Conservation (phyloP, 495 filamentous ascomycete species). For the Aspergillus carlsbadensis region DNA sequence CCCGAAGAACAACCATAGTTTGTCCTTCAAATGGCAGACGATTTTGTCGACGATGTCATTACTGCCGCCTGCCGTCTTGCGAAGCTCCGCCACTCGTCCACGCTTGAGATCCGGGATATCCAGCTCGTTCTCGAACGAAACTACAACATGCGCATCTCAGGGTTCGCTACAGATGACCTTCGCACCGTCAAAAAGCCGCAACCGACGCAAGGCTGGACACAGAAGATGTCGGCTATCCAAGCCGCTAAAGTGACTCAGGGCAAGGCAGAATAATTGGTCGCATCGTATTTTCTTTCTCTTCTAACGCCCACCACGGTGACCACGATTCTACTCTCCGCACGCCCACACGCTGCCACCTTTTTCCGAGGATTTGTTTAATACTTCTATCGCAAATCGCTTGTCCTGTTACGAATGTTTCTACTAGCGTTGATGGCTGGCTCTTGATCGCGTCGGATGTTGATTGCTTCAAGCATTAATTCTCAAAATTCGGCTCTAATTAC, state of each 20-base stretch:
- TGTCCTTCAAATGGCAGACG: slow-evolving; percentile 84
- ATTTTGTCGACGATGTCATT: slow-evolving; percentile 90
- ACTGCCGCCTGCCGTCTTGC: slow-evolving; percentile 84
- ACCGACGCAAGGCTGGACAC: slow-evolving; percentile 81
- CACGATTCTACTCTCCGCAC: too few relatives aligned
- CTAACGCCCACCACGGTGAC: too few relatives aligned
- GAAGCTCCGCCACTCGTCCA: slow-evolving; percentile 84
- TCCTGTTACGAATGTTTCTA: not conserved
- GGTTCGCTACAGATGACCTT: slow-evolving; percentile 90
- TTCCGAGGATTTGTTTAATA: not conserved
- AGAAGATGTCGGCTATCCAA: slow-evolving; percentile 94
- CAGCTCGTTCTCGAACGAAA: slow-evolving; percentile 94
- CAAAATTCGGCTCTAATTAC: too few relatives aligned
- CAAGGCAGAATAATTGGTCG: slow-evolving; percentile 35
- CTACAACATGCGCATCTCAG: slow-evolving; percentile 97
- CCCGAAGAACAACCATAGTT: slow-evolving; percentile 49
- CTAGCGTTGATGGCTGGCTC: not conserved
- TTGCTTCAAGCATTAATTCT: not conserved
- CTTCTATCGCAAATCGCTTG: not conserved
- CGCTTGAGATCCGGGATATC: slow-evolving; percentile 88
- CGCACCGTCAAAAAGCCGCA: slow-evolving; percentile 90
- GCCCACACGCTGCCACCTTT: not conserved
- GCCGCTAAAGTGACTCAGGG: slow-evolving; percentile 74
- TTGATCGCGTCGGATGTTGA: not conserved
- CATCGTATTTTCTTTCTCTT: not conserved